These are phyloP conservation scores for Acarospora socialis DNA, from an alignment of 2,329 filamentous ascomycete species.

Conservation along the genomic window DNA sequence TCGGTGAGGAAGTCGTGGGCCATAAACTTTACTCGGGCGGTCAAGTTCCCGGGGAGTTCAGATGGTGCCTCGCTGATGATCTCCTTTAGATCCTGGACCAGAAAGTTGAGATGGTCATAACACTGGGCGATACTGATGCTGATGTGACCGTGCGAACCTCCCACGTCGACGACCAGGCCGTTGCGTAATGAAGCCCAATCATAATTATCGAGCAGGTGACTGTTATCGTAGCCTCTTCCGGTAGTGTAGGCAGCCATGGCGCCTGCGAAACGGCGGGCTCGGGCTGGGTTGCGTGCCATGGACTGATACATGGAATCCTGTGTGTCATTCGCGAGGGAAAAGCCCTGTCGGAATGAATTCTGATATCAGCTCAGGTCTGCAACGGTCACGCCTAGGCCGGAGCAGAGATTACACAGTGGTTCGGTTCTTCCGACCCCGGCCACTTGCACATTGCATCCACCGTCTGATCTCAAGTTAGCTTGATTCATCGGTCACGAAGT, in stretches of 20 bases:
- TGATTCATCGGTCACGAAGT: conserved; percentile 5
- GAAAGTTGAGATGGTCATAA: background rate
- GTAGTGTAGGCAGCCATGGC: conserved; percentile 10
- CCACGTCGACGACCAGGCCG: conserved; percentile 1
- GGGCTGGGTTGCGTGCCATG: conserved; percentile 6
- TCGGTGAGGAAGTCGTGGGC: conserved; percentile 7
- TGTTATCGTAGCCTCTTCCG: too few species aligned
- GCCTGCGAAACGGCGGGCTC: conserved; percentile 9
- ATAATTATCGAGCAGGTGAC: too few species aligned
- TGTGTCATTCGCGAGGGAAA: conserved; percentile 9
- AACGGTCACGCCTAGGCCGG: too few species aligned
- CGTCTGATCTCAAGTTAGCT: background rate
- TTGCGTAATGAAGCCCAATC: background rate
- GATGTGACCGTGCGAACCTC: background rate
- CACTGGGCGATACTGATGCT: background rate
- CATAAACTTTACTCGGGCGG: conserved; percentile 2
- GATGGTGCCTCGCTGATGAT: background rate
- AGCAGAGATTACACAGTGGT: too few species aligned
- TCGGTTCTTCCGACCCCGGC: background rate
- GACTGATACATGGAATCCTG: conserved; percentile 6
- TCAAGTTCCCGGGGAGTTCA: conserved; percentile 1
- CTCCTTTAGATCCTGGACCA: conserved; percentile 1
- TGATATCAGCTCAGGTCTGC: too few species aligned
- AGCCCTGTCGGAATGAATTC: conserved; percentile 6
- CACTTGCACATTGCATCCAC: background rate